These are phyloP conservation scores for Leccinellum rugosiceps DNA, from an alignment of 768 basidiomycete species.

Conservation along the genomic window DNA sequence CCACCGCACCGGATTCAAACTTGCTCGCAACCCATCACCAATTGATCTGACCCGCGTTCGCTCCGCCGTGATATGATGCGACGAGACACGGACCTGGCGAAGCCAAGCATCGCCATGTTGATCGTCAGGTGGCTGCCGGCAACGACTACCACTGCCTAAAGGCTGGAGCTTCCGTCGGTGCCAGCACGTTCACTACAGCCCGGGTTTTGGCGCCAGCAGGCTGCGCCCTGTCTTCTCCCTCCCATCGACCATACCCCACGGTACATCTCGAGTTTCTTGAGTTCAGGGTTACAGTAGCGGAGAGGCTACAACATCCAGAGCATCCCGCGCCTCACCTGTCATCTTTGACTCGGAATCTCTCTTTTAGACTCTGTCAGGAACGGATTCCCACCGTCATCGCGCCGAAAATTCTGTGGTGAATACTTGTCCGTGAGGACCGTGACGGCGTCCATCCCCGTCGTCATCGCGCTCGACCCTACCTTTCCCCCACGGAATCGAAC, in stretches of 20 bases:
- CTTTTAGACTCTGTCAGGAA: not conserved
- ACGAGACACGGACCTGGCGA: not conserved
- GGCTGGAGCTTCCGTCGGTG: not conserved
- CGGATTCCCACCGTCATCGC: not conserved
- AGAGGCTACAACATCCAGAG: not conserved
- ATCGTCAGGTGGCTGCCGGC: not conserved
- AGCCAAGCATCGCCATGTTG: not conserved
- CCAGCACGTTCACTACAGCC: not conserved
- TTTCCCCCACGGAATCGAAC: not conserved
- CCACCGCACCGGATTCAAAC: not conserved
- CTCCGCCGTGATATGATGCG: not conserved
- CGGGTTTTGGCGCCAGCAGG: not conserved
- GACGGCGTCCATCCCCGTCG: not conserved
- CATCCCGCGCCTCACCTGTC: not conserved
- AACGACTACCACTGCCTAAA: not conserved
- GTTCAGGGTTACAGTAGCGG: not conserved
- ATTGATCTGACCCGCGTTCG: not conserved
- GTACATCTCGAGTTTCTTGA: not conserved
- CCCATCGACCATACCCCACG: not conserved
- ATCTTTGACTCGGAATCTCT: not conserved
- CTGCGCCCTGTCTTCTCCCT: not conserved
- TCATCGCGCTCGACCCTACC: not conserved
- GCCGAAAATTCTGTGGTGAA: not conserved
- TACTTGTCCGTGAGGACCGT: not conserved
- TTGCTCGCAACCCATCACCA: not conserved